A percentile compares a stretch with the other conserved stretches of the same genome.
Evolutionary conservation across 2,329 filamentous ascomycete species (phyloP).

Genomic region (Trichoderma aggressivum): DNA sequence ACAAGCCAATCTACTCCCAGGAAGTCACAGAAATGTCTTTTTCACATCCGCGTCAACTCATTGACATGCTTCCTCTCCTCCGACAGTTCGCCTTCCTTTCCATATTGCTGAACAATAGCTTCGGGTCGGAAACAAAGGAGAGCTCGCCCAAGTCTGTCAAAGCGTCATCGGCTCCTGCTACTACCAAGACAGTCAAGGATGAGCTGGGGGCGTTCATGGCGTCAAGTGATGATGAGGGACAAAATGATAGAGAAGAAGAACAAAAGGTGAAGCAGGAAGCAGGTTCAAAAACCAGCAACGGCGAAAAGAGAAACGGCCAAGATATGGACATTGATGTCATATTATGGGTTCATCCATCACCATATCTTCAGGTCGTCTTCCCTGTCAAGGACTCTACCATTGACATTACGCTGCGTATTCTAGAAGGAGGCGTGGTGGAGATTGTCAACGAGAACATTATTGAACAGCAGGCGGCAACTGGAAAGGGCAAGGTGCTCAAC

Average conservation of each 20-base stretch:
- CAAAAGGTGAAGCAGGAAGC: background rate
- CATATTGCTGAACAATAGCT: constrained; percentile 60
- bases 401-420: constrained; percentile 56
- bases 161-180: constrained; percentile 13
- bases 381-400: constrained; percentile 48
- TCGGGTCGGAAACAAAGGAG: constrained; percentile 40
- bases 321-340: constrained; percentile 49
- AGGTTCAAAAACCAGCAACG: background rate
- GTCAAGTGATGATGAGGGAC: background rate
- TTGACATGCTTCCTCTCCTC: constrained; percentile 69
- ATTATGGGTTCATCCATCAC: constrained; percentile 48
- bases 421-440: constrained; percentile 56
- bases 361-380: constrained; percentile 52
- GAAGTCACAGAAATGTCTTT: constrained; percentile 68
- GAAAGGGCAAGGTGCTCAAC: constrained; percentile 36
- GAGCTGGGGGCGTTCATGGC: constrained; percentile 35
- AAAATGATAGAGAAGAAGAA: background rate
- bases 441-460: constrained; percentile 56
- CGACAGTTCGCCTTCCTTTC: constrained; percentile 73
- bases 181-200: constrained; percentile 29
- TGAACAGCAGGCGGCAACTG: constrained; percentile 20
- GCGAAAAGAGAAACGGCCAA: background rate
- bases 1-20: constrained; percentile 70
- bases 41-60: constrained; percentile 71
- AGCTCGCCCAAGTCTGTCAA: background rate